Conservation (phyloP, 257 asterid species). For the Ballota nigra region DNA sequence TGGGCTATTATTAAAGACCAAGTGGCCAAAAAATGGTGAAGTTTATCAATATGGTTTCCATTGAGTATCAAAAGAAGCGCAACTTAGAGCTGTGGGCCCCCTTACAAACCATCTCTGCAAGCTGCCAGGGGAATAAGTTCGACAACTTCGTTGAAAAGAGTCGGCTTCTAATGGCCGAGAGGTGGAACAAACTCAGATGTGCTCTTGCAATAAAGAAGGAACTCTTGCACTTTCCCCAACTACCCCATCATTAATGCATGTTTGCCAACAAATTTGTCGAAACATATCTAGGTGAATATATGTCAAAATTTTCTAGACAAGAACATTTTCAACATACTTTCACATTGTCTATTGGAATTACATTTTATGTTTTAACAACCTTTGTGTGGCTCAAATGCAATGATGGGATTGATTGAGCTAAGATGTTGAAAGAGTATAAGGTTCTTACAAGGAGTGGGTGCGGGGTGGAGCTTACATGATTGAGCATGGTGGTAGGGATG, state of each 20-base stretch:
- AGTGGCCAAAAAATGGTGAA: constrained; percentile 61
- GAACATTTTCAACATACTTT: no score
- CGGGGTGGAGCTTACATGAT: not conserved
- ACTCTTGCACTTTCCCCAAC: constrained; percentile 34
- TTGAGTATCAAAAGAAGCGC: constrained; percentile 83
- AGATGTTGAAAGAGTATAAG: constrained; percentile 39
- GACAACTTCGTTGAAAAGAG: constrained; percentile 44
- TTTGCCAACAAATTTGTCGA: constrained; percentile 34
- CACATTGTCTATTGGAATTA: no score
- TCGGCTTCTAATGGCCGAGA: constrained; percentile 36
- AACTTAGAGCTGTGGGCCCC: constrained; percentile 58
- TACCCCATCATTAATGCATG: constrained; percentile 44
- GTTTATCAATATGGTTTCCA: constrained; percentile 51
- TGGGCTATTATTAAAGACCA: constrained; percentile 79
- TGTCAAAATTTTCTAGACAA: no score
- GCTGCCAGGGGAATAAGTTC: constrained; percentile 28
- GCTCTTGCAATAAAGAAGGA: constrained; percentile 20
- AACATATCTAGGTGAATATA: constrained; percentile 46
- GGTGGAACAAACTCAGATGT: constrained; percentile 53
- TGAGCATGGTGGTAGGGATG: not conserved
- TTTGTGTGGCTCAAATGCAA: constrained; percentile 76
- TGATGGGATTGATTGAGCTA: constrained; percentile 36
- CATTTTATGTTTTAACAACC: constrained; percentile 32
- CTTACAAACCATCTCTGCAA: constrained; percentile 40
- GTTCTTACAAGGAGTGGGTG: constrained; percentile 53